A percentile compares a stretch with the other conserved stretches of the same genome.
Conservation (phyloP, 2,329 filamentous ascomycete species). For the Botryosphaeria agaves region DNA sequence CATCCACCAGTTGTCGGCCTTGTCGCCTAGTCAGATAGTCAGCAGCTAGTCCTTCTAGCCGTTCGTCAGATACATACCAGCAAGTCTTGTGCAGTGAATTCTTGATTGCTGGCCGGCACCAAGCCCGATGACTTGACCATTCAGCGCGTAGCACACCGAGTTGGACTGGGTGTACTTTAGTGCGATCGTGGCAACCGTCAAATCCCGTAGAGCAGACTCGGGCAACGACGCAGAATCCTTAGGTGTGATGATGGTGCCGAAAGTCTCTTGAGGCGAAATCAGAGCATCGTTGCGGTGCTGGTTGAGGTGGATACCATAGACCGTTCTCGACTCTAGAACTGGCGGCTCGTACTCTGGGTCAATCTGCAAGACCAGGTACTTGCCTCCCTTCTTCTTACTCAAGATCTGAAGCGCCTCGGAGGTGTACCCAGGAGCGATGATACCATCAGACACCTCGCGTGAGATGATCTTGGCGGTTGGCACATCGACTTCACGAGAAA, state of each 20-base stretch:
- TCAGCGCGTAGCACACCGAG: slow-evolving; percentile 91
- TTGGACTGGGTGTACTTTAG: slow-evolving; percentile 99
- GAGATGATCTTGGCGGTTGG: slow-evolving; percentile 95
- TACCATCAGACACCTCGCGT: slow-evolving; percentile 92
- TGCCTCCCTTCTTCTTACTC: slow-evolving; percentile 95
- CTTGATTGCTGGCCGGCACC: slow-evolving; percentile 94
- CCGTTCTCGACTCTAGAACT: slow-evolving; percentile 54
- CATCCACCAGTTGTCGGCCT: too few relatives aligned
- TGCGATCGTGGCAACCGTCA: slow-evolving; percentile 90
- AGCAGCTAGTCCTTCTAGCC: slow-evolving; percentile 35
- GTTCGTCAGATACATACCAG: slow-evolving; percentile 96
- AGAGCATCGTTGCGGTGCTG: slow-evolving; percentile 87
- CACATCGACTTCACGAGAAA: slow-evolving; percentile 79
- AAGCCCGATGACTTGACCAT: slow-evolving; percentile 85
- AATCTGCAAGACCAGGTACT: slow-evolving; percentile 91
- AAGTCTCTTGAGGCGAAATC: slow-evolving; percentile 66
- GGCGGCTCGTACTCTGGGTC: slow-evolving; percentile 72
- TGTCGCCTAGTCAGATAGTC: too few relatives aligned
- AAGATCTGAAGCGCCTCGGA: slow-evolving; percentile 77
- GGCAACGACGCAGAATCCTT: slow-evolving; percentile 59
- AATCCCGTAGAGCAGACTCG: slow-evolving; percentile 68
- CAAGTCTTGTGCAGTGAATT: slow-evolving; percentile 95
- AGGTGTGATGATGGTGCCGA: slow-evolving; percentile 70
- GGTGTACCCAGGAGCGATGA: slow-evolving; percentile 79
- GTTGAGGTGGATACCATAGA: slow-evolving; percentile 76